A percentile compares a stretch with the other conserved stretches of the same genome.
Evolutionary conservation across 2,329 filamentous ascomycete species (phyloP).

Genomic region (Trichoderma brevicompactum): DNA sequence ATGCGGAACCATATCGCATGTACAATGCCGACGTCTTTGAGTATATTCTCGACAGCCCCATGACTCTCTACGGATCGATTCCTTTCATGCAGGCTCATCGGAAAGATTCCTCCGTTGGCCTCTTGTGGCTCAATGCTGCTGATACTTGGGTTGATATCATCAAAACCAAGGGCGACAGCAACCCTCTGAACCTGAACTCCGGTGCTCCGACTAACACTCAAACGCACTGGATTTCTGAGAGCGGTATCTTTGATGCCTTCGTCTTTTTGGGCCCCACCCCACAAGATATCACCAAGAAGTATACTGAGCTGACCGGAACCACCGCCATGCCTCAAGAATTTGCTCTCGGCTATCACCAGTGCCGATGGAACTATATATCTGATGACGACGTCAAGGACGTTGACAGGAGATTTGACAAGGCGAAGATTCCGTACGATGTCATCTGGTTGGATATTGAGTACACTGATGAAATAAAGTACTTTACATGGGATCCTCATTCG

Average conservation of each 20-base stretch:
- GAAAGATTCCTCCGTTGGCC: constrained; percentile 88
- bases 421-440: constrained; percentile 94
- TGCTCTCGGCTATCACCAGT: constrained; percentile 92
- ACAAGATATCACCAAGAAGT: constrained; percentile 77
- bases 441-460: constrained; percentile 99
- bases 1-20: constrained; percentile 86
- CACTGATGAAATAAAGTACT: constrained; percentile 96
- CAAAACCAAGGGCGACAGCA: constrained; percentile 74
- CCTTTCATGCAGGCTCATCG: constrained; percentile 98
- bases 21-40: constrained; percentile 99
- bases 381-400: constrained; percentile 97
- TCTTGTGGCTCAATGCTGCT: constrained; percentile 96
- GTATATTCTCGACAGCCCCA: constrained; percentile 94
- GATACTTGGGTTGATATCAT: constrained; percentile 97
- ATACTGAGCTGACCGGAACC: constrained; percentile 88
- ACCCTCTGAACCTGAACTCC: constrained; percentile 76
- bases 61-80: constrained; percentile 97
- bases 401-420: constrained; percentile 93
- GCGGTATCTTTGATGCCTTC: constrained; percentile 87
- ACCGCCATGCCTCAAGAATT: constrained; percentile 92
- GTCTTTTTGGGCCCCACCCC: constrained; percentile 91
- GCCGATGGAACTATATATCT: constrained; percentile 97
- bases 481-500: constrained; percentile 90
- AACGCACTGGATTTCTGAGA: constrained; percentile 97
- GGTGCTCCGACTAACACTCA: constrained; percentile 74